Evolutionary conservation across 2,329 filamentous ascomycete genomes (phyloP), one percentile per base, ranked within the genome.

Genomic region (Fusarium sp.): DNA sequence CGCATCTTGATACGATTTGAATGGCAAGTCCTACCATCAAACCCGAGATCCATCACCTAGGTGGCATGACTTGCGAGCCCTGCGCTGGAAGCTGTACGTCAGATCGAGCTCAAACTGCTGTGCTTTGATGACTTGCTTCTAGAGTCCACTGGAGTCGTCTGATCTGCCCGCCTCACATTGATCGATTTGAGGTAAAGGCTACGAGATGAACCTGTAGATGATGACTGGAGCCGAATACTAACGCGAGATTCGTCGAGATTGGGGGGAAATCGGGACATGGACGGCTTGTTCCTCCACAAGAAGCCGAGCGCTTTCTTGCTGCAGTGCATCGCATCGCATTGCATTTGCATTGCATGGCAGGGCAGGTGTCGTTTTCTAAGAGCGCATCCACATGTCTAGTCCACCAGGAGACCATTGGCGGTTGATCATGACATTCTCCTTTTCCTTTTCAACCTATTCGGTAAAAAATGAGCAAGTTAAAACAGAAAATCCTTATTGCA

Each of bases 1-100:
- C 63, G 68, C 27, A 14, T 51, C 37, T 49, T 32, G 59, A 43
- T 61, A 65, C 50, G 54, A 13, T 49, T 37, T 54, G 34, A 27
- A 54, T 30, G 40, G 49, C 12, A 32, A 54, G 57, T 55, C 51
- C 37, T 57, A 43, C 43, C 27, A 47, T 41, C 47, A 47, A 54
- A 47, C 28, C 61, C 18, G 47, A 55, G 49, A 18, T 34, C 32
- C 54, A 53, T 45, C 32, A 27, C 25, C 20, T 16, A 53, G 55
- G 74, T 72, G 72, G 74, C 72, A 75, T 76, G 74, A 76, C 74
- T 69, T 73, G 61, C 68, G 71, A 73, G 70, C 60, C 70, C 72
- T 76, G 74, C 73, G 64, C 64, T 58, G 61, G 55, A 66, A 73
- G 63, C 73, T 75, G 74, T 72, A 59, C 63, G 66, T 73, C 65